These are phyloP conservation scores for Termitomyces sp. DNA, from an alignment of 768 basidiomycete species.

Conservation along the genomic window DNA sequence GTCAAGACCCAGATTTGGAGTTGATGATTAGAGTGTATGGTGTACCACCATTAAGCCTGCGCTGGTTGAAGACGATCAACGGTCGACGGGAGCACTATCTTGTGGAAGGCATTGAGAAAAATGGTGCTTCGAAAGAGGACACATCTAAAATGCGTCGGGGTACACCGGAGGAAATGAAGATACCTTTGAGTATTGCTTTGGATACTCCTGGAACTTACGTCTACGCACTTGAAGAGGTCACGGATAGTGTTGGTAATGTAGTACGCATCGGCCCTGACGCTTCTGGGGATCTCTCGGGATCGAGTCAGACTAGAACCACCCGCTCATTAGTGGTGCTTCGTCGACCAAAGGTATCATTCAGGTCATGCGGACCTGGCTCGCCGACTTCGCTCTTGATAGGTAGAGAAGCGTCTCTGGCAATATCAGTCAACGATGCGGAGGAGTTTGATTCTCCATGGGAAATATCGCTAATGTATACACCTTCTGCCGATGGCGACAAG, in stretches of 20 bases:
- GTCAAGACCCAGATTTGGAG: slow-evolving; percentile 52
- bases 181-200: slow-evolving; percentile 64
- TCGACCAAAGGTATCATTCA: slow-evolving; percentile 69
- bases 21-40: slow-evolving; percentile 63
- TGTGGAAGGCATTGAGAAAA: slow-evolving; percentile 80
- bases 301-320: slow-evolving; percentile 38
- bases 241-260: slow-evolving; percentile 78
- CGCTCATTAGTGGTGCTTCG: slow-evolving; percentile 67
- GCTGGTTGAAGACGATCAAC: slow-evolving; percentile 69
- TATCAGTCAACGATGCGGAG: slow-evolving; percentile 52
- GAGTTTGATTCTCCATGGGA: slow-evolving; percentile 65
- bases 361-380: slow-evolving; percentile 62
- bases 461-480: slow-evolving; percentile 56
- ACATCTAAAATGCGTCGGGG: slow-evolving; percentile 5
- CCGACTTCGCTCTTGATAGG: slow-evolving; percentile 71
- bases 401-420: slow-evolving; percentile 48
- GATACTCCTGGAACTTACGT: slow-evolving; percentile 61
- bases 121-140: slow-evolving; percentile 26
- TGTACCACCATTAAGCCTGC: slow-evolving; percentile 70
- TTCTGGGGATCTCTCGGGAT: slow-evolving; percentile 13
- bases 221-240: slow-evolving; percentile 74
- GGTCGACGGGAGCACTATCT: slow-evolving; percentile 64
- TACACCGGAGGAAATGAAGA: slow-evolving; percentile 50
- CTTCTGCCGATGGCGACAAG: slow-evolving; percentile 32
- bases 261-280: slow-evolving; percentile 39